Evolutionary conservation across 176 grass and related monocot genomes (phyloP), one percentile per base, ranked within the genome.

Genomic region (Rhipidocladum racemiflorum): DNA sequence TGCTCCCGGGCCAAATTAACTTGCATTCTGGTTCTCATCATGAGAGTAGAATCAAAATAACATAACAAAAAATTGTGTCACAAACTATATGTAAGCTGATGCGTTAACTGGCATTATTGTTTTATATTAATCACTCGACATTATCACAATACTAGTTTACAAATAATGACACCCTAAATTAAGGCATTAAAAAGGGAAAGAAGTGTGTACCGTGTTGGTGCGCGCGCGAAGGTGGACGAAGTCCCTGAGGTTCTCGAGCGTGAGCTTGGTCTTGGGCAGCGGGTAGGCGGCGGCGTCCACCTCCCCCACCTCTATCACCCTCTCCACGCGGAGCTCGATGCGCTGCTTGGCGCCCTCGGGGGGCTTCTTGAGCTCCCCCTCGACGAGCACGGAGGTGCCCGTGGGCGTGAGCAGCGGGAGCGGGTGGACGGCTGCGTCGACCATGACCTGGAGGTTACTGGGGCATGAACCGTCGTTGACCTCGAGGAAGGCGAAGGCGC

Each of bases 391-490:
- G 78, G 83, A 92, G 49, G 95, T 97, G 38, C 95, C 95, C 1
- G 90, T 95, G 50, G 91, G 84, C 5, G 88, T 91, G 75, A 97
- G 90, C 20, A 46, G 70, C 15, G 88, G 74, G 18, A 97, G 90
- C 39, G 88, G 84, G 82, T 89, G 57, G 35, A 94, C 79, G 11
- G 70, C 64, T 11, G 87, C 82, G 9, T 93, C 86, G 8, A 94
- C 89, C 57, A 83, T 87, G 68, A 97, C 92, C 92, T 97, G 92
- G 15, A 97, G 92, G 81, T 89, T 91, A 23, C 73, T 46, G 65
- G 75, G 84, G 84, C 95, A 94, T n/a, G 95, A 97, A 0, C 95
- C 95, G 20, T 97, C 95, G 86, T 92, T 97, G 84, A 97, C 68
- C 84, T 94, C 95, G 32, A 97, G 92, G 69, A 94, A 92, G 30